phyloP scores from a whole-genome alignment of 441 rosid genomes.

The Euphorbia schlechtendalii region DNA sequence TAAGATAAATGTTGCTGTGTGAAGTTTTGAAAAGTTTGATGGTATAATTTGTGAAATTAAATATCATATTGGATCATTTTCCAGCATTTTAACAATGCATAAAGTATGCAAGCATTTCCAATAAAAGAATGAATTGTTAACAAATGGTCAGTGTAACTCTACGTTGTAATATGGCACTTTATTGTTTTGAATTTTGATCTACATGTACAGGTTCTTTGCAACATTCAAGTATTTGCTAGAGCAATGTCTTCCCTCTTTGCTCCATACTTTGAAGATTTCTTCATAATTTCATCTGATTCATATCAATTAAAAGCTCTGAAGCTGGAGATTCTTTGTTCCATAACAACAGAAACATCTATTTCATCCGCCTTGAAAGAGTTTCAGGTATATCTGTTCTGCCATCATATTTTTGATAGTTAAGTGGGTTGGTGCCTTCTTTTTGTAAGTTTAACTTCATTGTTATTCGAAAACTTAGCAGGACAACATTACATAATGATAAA shows the following conservation, averaged over 20 bases:
- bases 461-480: not conserved
- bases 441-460: not conserved
- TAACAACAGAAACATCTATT: slow-evolving; percentile 65
- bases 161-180: not conserved
- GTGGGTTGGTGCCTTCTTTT: not conserved
- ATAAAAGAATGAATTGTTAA: not conserved
- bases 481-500: too few species aligned
- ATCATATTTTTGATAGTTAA: not conserved
- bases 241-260: slow-evolving; percentile 77
- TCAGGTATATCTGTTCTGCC: slow-evolving; percentile 48
- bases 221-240: slow-evolving; percentile 82
- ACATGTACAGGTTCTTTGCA: slow-evolving; percentile 72
- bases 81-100: not conserved
- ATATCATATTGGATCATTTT: not conserved
- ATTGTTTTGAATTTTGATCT: slow-evolving; percentile 19
- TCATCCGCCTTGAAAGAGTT: slow-evolving; percentile 70
- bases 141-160: slow-evolving; percentile 1
- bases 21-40: not conserved
- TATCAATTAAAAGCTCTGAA: slow-evolving; percentile 78
- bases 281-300: slow-evolving; percentile 65
- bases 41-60: too few species aligned
- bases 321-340: slow-evolving; percentile 83
- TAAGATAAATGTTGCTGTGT: not conserved
- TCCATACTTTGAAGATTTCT: slow-evolving; percentile 69
- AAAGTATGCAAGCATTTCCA: not conserved